phyloP scores from a whole-genome alignment of 73 alveolate species.

The Durusdinium trenchii region DNA sequence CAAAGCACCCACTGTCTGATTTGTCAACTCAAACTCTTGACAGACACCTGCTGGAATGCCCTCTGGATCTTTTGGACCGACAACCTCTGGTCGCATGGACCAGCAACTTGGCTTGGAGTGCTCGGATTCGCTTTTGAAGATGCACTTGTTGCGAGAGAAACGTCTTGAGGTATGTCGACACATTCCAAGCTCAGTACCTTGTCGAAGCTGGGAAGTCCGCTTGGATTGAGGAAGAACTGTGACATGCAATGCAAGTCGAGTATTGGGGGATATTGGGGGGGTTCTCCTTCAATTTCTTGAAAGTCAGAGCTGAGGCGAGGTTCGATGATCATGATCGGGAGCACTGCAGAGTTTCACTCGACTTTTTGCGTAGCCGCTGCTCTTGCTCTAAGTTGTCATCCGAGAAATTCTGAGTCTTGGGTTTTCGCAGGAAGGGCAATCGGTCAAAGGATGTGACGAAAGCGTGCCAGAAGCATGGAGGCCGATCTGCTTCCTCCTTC shows the following conservation, averaged over 20 bases:
- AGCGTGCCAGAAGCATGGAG: slow-evolving; percentile 90
- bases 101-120: not conserved
- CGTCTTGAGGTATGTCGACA: slow-evolving; percentile 49
- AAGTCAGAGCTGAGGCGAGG: slow-evolving; percentile 50
- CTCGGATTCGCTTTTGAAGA: not conserved
- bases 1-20: not conserved
- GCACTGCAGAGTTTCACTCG: not conserved
- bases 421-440: slow-evolving; percentile 57
- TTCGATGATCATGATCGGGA: slow-evolving; percentile 95
- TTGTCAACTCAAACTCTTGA: not conserved
- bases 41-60: slow-evolving; percentile 94
- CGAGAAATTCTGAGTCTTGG: too few relatives aligned
- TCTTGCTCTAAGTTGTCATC: too few relatives aligned
- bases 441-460: slow-evolving; percentile 59
- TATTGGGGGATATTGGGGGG: not conserved
- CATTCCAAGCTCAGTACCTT: slow-evolving; percentile 60
- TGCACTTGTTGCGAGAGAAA: not conserved
- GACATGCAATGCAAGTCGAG: not conserved
- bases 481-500: not conserved
- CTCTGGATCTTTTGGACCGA: slow-evolving; percentile 91
- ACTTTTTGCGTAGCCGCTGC: not conserved
- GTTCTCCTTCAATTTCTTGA: not conserved
- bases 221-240: not conserved
- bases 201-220: not conserved
- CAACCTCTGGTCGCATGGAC: slow-evolving; percentile 93